These are phyloP conservation scores for Trichomonascaceae sp. DNA, from an alignment of 1,139 yeast species.

Conservation along the genomic window DNA sequence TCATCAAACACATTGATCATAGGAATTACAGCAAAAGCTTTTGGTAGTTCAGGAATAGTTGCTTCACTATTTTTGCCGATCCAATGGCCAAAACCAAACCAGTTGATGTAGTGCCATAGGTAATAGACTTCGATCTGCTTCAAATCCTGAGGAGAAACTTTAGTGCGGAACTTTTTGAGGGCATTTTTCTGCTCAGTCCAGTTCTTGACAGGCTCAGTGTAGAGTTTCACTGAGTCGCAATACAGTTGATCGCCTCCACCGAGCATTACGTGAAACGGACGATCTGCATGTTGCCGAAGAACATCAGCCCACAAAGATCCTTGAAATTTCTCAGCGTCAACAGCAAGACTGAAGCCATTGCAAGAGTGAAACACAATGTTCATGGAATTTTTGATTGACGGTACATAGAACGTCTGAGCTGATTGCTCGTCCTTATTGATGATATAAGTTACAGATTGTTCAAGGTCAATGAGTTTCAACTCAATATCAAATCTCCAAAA, in stretches of 20 bases:
- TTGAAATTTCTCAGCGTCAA: constrained; percentile 58
- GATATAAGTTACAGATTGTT: constrained; percentile 56
- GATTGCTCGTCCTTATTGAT: constrained; percentile 44
- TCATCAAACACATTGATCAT: constrained; percentile 73
- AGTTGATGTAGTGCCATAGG: constrained; percentile 63
- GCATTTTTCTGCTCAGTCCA: constrained; percentile 59
- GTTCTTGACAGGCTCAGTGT: constrained; percentile 42
- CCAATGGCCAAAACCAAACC: constrained; percentile 93
- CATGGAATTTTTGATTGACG: constrained; percentile 57
- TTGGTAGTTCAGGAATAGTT: constrained; percentile 60
- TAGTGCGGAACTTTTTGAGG: constrained; percentile 38
- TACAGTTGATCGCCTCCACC: constrained; percentile 98
- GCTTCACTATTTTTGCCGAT: constrained; percentile 60
- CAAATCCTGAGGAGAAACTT: constrained; percentile 43
- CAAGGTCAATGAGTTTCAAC: constrained; percentile 40
- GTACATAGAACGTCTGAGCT: constrained; percentile 49
- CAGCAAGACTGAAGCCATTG: constrained; percentile 82
- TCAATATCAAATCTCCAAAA: constrained; percentile 62
- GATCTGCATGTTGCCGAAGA: constrained; percentile 54
- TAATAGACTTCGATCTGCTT: constrained; percentile 60
- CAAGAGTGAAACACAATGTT: constrained; percentile 80
- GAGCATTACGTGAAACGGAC: constrained; percentile 79
- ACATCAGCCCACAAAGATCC: constrained; percentile 87
- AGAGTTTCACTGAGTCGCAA: constrained; percentile 66
- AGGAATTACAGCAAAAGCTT: constrained; percentile 78